Percentiles rank a stretch among this genome's conserved stretches.
These are phyloP conservation scores for Leishmania aethiopica DNA, from an alignment of 208 protist species.

Conservation along the genomic window DNA sequence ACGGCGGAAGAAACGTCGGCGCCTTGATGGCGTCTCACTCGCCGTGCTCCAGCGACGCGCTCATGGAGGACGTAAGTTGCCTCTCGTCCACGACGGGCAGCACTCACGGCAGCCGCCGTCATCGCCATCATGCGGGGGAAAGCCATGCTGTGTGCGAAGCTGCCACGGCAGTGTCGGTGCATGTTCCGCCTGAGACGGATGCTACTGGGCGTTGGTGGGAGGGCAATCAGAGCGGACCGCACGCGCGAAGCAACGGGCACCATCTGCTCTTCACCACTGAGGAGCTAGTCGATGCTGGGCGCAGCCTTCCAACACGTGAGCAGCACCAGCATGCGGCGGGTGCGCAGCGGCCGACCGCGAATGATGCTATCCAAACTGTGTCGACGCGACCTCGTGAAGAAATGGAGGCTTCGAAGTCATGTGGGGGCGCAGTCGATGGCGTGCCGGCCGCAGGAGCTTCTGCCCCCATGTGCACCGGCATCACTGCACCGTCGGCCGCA, in stretches of 20 bases:
- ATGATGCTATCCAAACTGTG: neutral
- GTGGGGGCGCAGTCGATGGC: neutral
- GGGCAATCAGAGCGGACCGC: neutral
- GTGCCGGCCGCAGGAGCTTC: neutral
- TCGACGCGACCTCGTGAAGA: slow-evolving; percentile 10
- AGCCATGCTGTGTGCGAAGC: neutral
- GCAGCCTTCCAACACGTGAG: neutral
- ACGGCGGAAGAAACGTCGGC: neutral
- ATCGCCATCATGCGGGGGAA: neutral
- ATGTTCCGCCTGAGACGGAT: slow-evolving; percentile 12
- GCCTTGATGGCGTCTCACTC: neutral
- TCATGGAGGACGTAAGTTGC: neutral
- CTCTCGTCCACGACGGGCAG: neutral
- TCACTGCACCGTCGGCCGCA: neutral
- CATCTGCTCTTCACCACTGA: slow-evolving; percentile 19
- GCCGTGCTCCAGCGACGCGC: neutral
- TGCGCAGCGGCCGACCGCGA: neutral
- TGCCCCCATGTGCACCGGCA: too few species aligned
- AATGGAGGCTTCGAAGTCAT: neutral
- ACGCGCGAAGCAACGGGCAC: slow-evolving; percentile 1
- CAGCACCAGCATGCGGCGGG: neutral
- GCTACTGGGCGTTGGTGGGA: neutral
- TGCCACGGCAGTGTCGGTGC: slow-evolving; percentile 12
- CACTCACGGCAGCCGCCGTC: too few species aligned
- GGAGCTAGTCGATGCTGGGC: neutral